Percentiles rank a stretch among this genome's conserved stretches.
phyloP scores from a whole-genome alignment of 768 basidiomycete genomes.

The Rhodotorula kratochvilovae region DNA sequence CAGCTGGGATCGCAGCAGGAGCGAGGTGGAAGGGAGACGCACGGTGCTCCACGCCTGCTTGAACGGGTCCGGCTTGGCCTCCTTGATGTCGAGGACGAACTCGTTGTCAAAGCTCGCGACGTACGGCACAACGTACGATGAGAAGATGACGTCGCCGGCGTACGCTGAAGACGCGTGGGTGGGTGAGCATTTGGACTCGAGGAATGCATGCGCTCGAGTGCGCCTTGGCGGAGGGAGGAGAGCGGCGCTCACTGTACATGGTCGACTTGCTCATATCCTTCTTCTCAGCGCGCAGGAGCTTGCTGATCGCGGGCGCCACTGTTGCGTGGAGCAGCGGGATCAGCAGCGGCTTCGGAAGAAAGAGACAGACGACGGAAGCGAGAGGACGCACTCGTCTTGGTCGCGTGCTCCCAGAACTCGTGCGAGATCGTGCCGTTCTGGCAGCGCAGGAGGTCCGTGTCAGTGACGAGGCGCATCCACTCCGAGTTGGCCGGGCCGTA shows the following conservation, averaged over 20 bases:
- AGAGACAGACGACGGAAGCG: not conserved
- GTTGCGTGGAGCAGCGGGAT: too few relatives aligned
- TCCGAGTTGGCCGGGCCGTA: not conserved
- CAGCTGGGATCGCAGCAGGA: not conserved
- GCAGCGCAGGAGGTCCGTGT: not conserved
- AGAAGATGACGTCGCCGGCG: not conserved
- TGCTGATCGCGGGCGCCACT: not conserved
- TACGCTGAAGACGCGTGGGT: not conserved
- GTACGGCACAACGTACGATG: slow-evolving; percentile 2
- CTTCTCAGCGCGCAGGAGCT: not conserved
- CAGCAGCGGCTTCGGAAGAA: too few relatives aligned
- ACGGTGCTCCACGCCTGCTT: not conserved
- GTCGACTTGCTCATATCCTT: not conserved
- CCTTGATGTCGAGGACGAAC: slow-evolving; percentile 13
- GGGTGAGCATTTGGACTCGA: too few relatives aligned
- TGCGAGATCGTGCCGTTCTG: not conserved
- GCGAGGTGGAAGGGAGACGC: not conserved
- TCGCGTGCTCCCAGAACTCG: not conserved
- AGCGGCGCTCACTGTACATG: too few relatives aligned
- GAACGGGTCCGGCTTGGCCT: not conserved
- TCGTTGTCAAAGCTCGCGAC: slow-evolving; percentile 15
- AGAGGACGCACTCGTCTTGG: not conserved
- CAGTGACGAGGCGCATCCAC: not conserved
- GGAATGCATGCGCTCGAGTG: too few relatives aligned
- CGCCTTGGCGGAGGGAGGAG: too few relatives aligned